A percentile compares a stretch with the other conserved stretches of the same genome.
Conservation (phyloP, 192 early-diverging fungal genomes). For the Hyaloraphidium curvatum region DNA sequence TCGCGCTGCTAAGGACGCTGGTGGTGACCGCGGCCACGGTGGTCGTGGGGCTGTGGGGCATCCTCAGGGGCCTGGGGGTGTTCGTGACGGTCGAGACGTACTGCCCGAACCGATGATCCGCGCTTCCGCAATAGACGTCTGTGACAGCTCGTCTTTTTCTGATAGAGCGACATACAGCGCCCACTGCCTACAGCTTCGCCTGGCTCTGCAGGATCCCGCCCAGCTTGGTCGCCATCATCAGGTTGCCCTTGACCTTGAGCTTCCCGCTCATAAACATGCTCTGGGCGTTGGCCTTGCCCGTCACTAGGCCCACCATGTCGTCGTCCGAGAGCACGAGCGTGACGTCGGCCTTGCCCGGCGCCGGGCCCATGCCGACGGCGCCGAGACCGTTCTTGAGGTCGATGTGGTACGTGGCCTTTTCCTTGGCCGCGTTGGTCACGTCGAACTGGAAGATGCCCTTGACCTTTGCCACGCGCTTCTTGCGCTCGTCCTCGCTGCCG, state of each 20-base stretch:
- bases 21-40: too few relatives aligned
- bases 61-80: too few relatives aligned
- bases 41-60: too few relatives aligned
- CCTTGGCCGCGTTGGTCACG: conserved; percentile 47
- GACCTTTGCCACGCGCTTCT: too few relatives aligned
- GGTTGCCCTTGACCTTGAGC: conserved; percentile 26
- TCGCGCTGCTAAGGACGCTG: too few relatives aligned
- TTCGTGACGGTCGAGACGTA: too few relatives aligned
- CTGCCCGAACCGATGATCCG: too few relatives aligned
- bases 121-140: too few relatives aligned
- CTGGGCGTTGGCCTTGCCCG: conserved; percentile 22
- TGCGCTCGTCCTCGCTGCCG: too few relatives aligned
- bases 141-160: too few relatives aligned
- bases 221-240: conserved; percentile 14
- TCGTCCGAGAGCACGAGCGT: conserved; percentile 17
- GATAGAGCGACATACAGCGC: too few relatives aligned
- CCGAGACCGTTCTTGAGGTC: conserved; percentile 66
- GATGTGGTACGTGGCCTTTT: conserved; percentile 58
- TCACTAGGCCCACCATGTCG: conserved; percentile 19
- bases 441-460: conserved; percentile 81
- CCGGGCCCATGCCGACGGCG: conserved; percentile 32
- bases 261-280: conserved; percentile 24
- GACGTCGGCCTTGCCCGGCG: conserved; percentile 27
- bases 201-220: background rate
- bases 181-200: background rate